phyloP scores from a whole-genome alignment of 1,139 yeast species.

The Nakaseomyces kungkrabaensis region DNA sequence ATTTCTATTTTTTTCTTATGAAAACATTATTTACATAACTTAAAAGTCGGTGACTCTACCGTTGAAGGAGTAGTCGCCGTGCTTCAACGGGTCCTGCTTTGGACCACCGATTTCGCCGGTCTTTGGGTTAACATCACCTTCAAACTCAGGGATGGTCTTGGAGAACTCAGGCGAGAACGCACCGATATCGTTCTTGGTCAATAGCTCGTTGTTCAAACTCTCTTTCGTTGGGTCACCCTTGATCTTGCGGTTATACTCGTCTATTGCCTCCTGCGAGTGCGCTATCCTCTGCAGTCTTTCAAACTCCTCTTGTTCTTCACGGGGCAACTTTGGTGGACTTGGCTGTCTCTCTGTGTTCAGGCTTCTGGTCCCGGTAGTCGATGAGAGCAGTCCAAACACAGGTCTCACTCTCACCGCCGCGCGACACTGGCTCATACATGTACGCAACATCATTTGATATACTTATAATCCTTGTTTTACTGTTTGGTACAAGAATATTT shows the following conservation, averaged over 20 bases:
- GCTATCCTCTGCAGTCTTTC: constrained; percentile 78
- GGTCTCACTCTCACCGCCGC: too few species aligned
- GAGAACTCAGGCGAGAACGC: constrained; percentile 59
- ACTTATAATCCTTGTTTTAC: too few species aligned
- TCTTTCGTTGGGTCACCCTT: constrained; percentile 31
- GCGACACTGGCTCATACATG: too few species aligned
- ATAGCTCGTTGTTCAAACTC: constrained; percentile 32
- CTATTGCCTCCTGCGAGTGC: constrained; percentile 68
- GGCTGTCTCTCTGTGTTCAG: constrained; percentile 34
- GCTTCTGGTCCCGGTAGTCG: background rate
- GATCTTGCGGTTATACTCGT: constrained; percentile 53
- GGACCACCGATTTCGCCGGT: constrained; percentile 98
- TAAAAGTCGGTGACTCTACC: constrained; percentile 94
- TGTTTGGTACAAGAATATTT: too few species aligned
- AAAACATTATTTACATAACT: constrained; percentile 2
- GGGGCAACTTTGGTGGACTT: constrained; percentile 76
- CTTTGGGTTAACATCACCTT: constrained; percentile 84
- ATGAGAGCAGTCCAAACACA: too few species aligned
- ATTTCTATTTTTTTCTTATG: too few species aligned
- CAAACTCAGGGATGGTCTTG: constrained; percentile 86
- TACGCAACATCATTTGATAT: background rate
- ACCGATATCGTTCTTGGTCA: constrained; percentile 48
- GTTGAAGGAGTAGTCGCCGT: constrained; percentile 90
- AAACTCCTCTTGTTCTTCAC: constrained; percentile 87
- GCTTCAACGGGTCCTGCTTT: constrained; percentile 92